Percentiles rank a stretch among this genome's conserved stretches.
phyloP scores from a whole-genome alignment of 345 rosid species.

The Cardamine chenopodiifolia region DNA sequence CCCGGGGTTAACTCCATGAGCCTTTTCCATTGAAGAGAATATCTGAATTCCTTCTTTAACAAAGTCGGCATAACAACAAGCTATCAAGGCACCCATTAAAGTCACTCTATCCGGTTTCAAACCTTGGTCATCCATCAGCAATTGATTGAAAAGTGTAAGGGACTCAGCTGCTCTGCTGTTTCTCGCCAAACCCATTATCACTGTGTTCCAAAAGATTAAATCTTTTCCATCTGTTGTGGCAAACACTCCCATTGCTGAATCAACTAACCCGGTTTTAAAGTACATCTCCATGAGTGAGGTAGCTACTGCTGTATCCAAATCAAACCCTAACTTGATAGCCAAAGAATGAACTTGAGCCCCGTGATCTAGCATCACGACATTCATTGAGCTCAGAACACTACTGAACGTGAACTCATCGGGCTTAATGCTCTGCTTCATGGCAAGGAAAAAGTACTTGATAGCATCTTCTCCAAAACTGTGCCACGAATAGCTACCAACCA shows the following conservation, averaged over 20 bases:
- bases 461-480: constrained; percentile 61
- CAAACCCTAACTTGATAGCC: constrained; percentile 61
- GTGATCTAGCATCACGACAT: constrained; percentile 44
- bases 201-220: constrained; percentile 69
- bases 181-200: constrained; percentile 60
- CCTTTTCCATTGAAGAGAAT: constrained; percentile 58
- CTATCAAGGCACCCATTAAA: constrained; percentile 57
- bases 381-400: constrained; percentile 54
- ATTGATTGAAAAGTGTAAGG: constrained; percentile 47
- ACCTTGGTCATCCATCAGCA: constrained; percentile 44
- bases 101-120: constrained; percentile 62
- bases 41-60: constrained; percentile 52
- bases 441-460: constrained; percentile 43
- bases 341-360: constrained; percentile 73
- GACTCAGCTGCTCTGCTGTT: constrained; percentile 54
- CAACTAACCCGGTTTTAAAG: constrained; percentile 53
- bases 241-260: constrained; percentile 54
- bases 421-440: constrained; percentile 50
- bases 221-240: constrained; percentile 49
- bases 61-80: constrained; percentile 61
- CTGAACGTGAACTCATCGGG: constrained; percentile 68
- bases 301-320: constrained; percentile 54
- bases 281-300: constrained; percentile 73
- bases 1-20: constrained; percentile 46
- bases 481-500: constrained; percentile 63